Evolutionary conservation across 2,329 filamentous ascomycete genomes (phyloP), one percentile per base, ranked within the genome.

Genomic region (Penicillium brevicompactum): DNA sequence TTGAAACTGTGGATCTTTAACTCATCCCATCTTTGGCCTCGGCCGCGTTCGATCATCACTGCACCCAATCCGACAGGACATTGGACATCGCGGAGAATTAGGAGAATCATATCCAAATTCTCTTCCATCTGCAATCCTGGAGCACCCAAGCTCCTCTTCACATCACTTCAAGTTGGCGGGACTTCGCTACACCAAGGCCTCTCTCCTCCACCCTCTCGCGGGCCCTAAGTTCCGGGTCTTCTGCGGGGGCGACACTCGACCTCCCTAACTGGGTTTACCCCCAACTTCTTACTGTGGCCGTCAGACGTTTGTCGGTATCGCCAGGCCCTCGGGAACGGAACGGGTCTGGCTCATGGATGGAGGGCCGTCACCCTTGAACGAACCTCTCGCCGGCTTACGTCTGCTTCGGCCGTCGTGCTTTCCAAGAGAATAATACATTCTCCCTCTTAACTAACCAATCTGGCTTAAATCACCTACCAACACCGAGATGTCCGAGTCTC

Each of bases 171-270:
- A 95, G 86, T 95, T 95, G 91, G 91, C 91, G 91, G 89, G 89
- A 84, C 81, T 87, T 86, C 85, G 83, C 78, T 82, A 83, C 78
- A 77, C 83, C 78, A 79, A 84, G 80, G 85, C 89, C 76, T 88
- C 87, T 77, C 88, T 88, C 80, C 82, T 88, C 75, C 88, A 88
- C 83, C 92, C 91, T 85, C 90, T 96, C 81, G 88, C 93, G 77
- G 91, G 91, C 83, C 93, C 92, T 79, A 87, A 87, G 76, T 87
- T 87, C 83, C 91, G 92, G 92, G 92, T 95, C 87, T 93, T 93
- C 78, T 87, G 87, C 83, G 92, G 93, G 89, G 90, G 92, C 82
- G 91, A 94, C 83, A 94, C 92, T 83, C 93, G 96, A 81, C 93
- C 94, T 76, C 93, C 93, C 84, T 97, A 97, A 97, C 80, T 93